Evolutionary conservation across 1,139 yeast species (phyloP).

Genomic region (Dujonia santamariae): DNA sequence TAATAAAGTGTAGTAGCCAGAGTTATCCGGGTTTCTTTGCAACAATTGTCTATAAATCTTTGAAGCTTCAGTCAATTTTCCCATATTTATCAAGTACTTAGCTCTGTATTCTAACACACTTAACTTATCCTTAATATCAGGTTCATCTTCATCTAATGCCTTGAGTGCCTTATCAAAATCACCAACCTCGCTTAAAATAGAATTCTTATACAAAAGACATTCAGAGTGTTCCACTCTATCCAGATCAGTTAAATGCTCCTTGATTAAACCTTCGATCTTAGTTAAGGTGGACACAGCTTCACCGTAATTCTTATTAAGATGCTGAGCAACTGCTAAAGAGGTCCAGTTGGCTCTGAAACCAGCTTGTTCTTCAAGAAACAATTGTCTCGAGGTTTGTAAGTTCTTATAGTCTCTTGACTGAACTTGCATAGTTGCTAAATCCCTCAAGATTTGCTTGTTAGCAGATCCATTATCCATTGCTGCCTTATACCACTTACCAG

Average conservation of each 20-base stretch:
- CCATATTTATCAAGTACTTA: conserved; percentile 45
- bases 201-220: conserved; percentile 70
- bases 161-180: conserved; percentile 63
- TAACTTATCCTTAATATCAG: conserved; percentile 60
- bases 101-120: conserved; percentile 69
- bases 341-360: conserved; percentile 95
- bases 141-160: conserved; percentile 51
- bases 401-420: conserved; percentile 74
- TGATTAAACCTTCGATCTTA: conserved; percentile 71
- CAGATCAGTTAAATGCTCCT: conserved; percentile 61
- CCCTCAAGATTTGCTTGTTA: conserved; percentile 78
- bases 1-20: conserved; percentile 59
- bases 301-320: conserved; percentile 62
- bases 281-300: conserved; percentile 70
- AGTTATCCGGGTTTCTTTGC: conserved; percentile 83
- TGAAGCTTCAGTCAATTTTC: conserved; percentile 58
- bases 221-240: conserved; percentile 81
- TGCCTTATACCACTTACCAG: conserved; percentile 76
- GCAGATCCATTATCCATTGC: conserved; percentile 78
- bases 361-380: conserved; percentile 70
- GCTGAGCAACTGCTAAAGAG: conserved; percentile 81
- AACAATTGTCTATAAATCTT: conserved; percentile 64
- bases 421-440: conserved; percentile 73
- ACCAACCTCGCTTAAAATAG: conserved; percentile 61
- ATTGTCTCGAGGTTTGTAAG: conserved; percentile 61